phyloP scores from a whole-genome alignment of 768 basidiomycete species.

The Scleroderma citrinum region DNA sequence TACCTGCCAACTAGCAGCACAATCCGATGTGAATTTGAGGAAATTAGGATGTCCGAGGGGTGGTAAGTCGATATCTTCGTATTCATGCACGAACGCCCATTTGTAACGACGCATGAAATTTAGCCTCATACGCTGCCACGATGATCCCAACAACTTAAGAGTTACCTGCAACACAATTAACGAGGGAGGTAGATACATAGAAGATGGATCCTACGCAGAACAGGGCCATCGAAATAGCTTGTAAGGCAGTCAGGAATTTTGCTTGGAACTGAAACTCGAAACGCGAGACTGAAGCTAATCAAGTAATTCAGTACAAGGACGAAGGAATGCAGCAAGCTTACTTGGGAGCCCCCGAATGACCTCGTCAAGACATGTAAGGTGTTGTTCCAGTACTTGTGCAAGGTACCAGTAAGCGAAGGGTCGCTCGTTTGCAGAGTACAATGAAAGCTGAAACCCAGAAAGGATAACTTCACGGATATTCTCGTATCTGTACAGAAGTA shows the following conservation, averaged over 20 bases:
- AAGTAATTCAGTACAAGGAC: conserved; percentile 1
- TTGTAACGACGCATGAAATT: conserved; percentile 68
- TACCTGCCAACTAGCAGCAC: conserved; percentile 36
- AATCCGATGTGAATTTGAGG: conserved; percentile 39
- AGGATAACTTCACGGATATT: conserved; percentile 62
- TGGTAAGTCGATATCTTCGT: conserved; percentile 42
- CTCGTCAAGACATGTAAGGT: conserved; percentile 49
- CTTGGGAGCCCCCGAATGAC: conserved; percentile 35
- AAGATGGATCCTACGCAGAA: conserved; percentile 44
- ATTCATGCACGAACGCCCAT: conserved; percentile 64
- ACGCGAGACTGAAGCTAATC: conserved; percentile 21
- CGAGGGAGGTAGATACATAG: conserved; percentile 30
- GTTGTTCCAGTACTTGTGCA: conserved; percentile 48
- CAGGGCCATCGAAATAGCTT: conserved; percentile 46
- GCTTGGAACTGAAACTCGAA: conserved; percentile 47
- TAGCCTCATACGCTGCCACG: conserved; percentile 46
- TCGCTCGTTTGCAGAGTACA: conserved; percentile 63
- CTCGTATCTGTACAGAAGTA: conserved; percentile 54
- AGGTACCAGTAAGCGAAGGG: conserved; percentile 76
- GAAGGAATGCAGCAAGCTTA: conserved; percentile 25
- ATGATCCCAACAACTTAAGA: conserved; percentile 39
- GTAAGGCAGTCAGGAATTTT: conserved; percentile 51
- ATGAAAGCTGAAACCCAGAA: conserved; percentile 71
- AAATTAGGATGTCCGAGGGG: conserved; percentile 54
- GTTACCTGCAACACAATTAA: conserved; percentile 36